phyloP scores from a whole-genome alignment of 225 moss, liverwort and hornwort species.

The Straminergon stramineum region DNA sequence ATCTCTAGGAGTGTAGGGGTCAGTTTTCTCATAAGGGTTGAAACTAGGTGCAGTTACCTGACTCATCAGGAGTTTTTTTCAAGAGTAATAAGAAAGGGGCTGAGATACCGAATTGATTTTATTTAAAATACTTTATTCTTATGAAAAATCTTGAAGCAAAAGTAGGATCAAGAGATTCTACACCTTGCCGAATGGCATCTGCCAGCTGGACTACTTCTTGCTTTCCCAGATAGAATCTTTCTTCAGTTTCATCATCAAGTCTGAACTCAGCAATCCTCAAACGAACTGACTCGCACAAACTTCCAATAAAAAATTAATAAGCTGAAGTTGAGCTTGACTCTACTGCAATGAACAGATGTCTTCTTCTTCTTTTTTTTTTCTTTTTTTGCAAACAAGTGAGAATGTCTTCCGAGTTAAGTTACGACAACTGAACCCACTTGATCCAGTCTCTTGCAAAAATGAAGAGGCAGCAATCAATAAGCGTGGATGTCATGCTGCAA shows the following conservation, averaged over 20 bases:
- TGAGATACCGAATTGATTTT: neutral
- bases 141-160: too few relatives aligned
- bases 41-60: neutral
- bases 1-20: neutral
- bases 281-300: too few relatives aligned
- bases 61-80: too few relatives aligned
- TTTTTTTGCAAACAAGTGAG: too few relatives aligned
- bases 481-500: neutral
- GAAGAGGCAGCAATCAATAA: neutral
- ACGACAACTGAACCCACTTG: neutral
- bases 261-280: neutral
- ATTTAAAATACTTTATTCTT: neutral
- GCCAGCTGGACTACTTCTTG: too few relatives aligned
- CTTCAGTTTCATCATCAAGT: neutral
- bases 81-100: too few relatives aligned
- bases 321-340: neutral
- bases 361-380: too few relatives aligned
- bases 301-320: neutral
- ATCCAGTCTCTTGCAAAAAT: neutral
- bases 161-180: neutral
- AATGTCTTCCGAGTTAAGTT: neutral
- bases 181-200: neutral
- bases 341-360: neutral
- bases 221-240: neutral
- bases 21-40: rapidly evolving